Evolutionary conservation across 495 filamentous ascomycete species (phyloP).

Genomic region (Neurospora sp.): DNA sequence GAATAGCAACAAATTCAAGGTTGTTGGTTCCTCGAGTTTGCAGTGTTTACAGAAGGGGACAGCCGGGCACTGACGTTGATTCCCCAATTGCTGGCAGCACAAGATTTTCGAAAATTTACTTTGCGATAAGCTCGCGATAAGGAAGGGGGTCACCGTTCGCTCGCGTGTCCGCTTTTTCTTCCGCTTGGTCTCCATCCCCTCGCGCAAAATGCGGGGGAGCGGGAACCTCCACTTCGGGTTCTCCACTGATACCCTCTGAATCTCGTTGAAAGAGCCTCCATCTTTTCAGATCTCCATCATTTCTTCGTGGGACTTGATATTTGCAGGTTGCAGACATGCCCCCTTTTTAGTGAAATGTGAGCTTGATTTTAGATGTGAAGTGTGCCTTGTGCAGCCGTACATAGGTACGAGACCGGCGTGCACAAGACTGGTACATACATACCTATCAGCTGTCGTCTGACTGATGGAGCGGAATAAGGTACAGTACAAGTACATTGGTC

Average conservation of each 20-base stretch:
- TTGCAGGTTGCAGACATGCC: not conserved
- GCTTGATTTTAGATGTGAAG: not conserved
- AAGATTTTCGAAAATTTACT: constrained; percentile 14
- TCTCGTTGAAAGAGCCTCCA: not conserved
- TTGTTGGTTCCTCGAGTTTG: not conserved
- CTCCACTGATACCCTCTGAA: not conserved
- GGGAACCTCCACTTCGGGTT: not conserved
- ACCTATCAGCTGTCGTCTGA: not conserved
- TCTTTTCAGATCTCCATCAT: not conserved
- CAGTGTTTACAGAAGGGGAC: not conserved
- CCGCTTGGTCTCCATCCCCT: not conserved
- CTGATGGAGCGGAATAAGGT: not conserved
- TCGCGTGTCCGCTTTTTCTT: not conserved
- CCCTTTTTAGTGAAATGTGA: not conserved
- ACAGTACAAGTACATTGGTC: not conserved
- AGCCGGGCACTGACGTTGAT: not conserved
- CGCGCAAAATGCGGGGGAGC: constrained; percentile 6
- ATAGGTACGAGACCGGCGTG: not conserved
- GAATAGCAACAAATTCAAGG: not conserved
- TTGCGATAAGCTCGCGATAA: constrained; percentile 15
- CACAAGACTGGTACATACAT: not conserved
- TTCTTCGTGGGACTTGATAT: not conserved
- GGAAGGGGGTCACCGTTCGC: not conserved
- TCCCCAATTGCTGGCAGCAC: not conserved
- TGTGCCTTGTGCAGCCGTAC: not conserved